Evolutionary conservation across 441 rosid species (phyloP).

Genomic region (Brassica balearica): DNA sequence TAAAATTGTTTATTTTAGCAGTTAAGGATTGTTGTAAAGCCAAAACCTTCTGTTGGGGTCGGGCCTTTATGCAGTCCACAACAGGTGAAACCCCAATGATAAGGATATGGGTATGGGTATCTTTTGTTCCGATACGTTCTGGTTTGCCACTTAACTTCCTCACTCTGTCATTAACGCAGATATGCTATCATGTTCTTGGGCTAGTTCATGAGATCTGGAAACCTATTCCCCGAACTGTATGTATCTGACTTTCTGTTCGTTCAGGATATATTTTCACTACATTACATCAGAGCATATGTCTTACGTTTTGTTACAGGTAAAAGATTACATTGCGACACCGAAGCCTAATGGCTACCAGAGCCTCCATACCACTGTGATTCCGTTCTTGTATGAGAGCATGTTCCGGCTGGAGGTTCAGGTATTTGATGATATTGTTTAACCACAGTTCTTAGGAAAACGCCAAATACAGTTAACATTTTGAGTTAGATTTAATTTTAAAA

Average conservation of each 20-base stretch:
- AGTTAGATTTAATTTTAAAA: conserved; percentile 4
- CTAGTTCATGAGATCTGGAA: conserved; percentile 98
- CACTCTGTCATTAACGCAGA: conserved; percentile 58
- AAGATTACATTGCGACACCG: conserved; percentile 98
- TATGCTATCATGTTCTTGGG: conserved; percentile 97
- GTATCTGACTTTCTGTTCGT: conserved; percentile 42
- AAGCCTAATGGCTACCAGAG: conserved; percentile 99
- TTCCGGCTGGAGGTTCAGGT: conserved; percentile 98
- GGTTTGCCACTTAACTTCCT: conserved; percentile 38
- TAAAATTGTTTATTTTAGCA: conserved; percentile 46
- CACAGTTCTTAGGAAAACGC: neutral
- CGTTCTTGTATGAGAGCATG: conserved; percentile 98
- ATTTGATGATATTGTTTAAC: conserved; percentile 34
- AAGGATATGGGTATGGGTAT: conserved; percentile 16
- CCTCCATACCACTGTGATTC: conserved; percentile 95
- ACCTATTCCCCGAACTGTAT: conserved; percentile 94
- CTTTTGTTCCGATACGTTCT: conserved; percentile 29
- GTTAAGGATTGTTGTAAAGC: conserved; percentile 92
- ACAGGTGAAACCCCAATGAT: conserved; percentile 62
- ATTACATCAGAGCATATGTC: conserved; percentile 28
- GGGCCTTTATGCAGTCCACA: conserved; percentile 92
- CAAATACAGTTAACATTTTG: neutral
- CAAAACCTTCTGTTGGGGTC: conserved; percentile 71
- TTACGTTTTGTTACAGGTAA: conserved; percentile 60
- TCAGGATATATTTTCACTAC: conserved; percentile 18